Percentiles rank a stretch among this genome's conserved stretches.
These are phyloP conservation scores for Suillus americanus DNA, from an alignment of 768 basidiomycete species.

Conservation along the genomic window DNA sequence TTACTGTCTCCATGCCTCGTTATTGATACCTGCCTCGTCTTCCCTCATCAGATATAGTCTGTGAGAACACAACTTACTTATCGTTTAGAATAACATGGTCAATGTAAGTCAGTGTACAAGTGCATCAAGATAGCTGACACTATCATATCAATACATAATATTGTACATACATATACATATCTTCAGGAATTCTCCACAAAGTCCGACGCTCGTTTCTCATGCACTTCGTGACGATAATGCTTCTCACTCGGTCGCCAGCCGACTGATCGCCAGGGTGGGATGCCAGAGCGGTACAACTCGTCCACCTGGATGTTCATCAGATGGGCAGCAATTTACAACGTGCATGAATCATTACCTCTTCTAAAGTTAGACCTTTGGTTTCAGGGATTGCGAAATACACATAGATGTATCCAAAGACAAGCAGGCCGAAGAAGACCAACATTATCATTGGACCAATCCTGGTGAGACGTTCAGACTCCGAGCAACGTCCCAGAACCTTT, in stretches of 20 bases:
- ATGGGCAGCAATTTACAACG: not conserved
- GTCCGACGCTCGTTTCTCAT: constrained; percentile 25
- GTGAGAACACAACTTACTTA: no score
- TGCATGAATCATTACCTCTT: constrained; percentile 48
- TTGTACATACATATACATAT: no score
- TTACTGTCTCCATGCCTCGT: no score
- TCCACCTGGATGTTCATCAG: constrained; percentile 48
- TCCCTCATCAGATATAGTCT: no score
- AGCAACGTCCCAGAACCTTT: not conserved
- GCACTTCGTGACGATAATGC: constrained; percentile 31
- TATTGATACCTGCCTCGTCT: no score
- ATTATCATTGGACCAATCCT: constrained; percentile 76
- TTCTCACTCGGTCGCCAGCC: constrained; percentile 55
- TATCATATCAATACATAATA: no score
- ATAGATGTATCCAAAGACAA: constrained; percentile 66
- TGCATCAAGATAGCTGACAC: no score
- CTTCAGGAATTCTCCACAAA: constrained; percentile 14
- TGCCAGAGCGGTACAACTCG: constrained; percentile 67
- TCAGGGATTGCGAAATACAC: constrained; percentile 80
- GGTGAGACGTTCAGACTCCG: not conserved
- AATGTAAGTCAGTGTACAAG: no score
- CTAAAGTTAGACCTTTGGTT: constrained; percentile 74
- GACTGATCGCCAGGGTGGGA: constrained; percentile 66
- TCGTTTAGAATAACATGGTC: no score
- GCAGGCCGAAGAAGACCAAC: constrained; percentile 75